phyloP scores from a whole-genome alignment of 139 green algal species.

The Protoeuglena noctilucae region DNA sequence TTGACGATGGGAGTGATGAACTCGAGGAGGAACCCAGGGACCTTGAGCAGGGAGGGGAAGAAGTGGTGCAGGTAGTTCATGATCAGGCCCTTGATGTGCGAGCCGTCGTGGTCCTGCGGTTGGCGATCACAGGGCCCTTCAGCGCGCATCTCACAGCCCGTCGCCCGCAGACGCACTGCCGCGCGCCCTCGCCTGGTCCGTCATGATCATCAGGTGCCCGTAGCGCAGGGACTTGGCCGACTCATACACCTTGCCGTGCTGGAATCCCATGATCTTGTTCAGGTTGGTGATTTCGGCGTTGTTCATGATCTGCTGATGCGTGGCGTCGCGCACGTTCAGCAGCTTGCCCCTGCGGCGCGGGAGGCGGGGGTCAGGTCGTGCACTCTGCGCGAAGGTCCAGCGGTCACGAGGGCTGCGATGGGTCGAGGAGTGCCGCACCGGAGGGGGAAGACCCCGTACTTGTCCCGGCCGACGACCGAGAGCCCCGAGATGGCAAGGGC shows the following conservation, averaged over 20 bases:
- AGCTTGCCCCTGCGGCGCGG: slow-evolving; percentile 87
- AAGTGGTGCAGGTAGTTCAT: slow-evolving; percentile 99
- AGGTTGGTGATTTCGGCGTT: slow-evolving; percentile 96
- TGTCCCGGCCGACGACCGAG: slow-evolving; percentile 81
- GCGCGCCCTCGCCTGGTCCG: slow-evolving; percentile 84
- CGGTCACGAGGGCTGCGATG: neutral
- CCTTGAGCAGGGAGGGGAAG: slow-evolving; percentile 85
- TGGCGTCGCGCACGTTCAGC: slow-evolving; percentile 95
- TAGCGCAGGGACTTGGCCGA: slow-evolving; percentile 85
- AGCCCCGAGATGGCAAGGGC: slow-evolving; percentile 85
- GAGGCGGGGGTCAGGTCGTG: too few relatives aligned
- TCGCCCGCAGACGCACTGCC: too few relatives aligned
- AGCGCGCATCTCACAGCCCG: too few relatives aligned
- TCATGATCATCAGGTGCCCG: slow-evolving; percentile 99
- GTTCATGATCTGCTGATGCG: slow-evolving; percentile 66
- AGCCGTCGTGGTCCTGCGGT: slow-evolving; percentile 95
- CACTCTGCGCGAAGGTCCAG: neutral
- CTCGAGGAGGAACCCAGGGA: slow-evolving; percentile 89
- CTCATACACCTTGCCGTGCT: slow-evolving; percentile 89
- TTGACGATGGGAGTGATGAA: slow-evolving; percentile 99
- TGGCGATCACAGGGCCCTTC: too few relatives aligned
- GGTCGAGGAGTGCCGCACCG: slow-evolving; percentile 20
- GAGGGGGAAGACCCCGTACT: slow-evolving; percentile 94
- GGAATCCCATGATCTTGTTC: slow-evolving; percentile 98
- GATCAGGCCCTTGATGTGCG: slow-evolving; percentile 99